Conservation (phyloP, 495 filamentous ascomycete genomes). For the Aspergillus saccharolyticus region DNA sequence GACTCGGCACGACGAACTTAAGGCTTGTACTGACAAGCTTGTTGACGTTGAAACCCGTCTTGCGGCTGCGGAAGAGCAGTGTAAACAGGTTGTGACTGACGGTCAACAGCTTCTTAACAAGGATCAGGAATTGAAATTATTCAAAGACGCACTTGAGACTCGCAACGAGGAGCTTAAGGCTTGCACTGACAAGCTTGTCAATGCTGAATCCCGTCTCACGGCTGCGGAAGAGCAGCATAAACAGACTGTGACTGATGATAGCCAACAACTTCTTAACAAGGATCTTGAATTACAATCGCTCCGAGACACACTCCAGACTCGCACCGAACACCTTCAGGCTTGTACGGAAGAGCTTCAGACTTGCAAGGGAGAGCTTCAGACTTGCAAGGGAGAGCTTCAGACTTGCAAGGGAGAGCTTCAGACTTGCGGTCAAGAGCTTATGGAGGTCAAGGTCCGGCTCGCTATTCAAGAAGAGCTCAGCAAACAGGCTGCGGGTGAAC, state of each 20-base stretch:
- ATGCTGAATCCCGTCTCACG: background rate
- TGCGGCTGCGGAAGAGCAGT: background rate
- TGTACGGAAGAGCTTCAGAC: background rate
- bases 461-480: no score
- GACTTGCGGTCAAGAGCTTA: no score
- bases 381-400: background rate
- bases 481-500: no score
- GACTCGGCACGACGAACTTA: no score
- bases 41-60: background rate
- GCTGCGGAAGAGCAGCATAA: background rate
- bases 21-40: background rate
- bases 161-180: no score
- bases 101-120: background rate
- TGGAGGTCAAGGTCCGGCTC: no score
- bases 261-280: background rate
- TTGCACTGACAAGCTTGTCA: background rate
- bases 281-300: background rate
- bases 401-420: background rate
- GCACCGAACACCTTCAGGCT: no score
- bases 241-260: background rate
- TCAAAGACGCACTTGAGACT: no score
- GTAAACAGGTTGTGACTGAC: background rate
- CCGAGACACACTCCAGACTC: no score
- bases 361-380: background rate
- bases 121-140: background rate